Conservation (phyloP, 202 grass and related monocot genomes). For the Setaria viridis region DNA sequence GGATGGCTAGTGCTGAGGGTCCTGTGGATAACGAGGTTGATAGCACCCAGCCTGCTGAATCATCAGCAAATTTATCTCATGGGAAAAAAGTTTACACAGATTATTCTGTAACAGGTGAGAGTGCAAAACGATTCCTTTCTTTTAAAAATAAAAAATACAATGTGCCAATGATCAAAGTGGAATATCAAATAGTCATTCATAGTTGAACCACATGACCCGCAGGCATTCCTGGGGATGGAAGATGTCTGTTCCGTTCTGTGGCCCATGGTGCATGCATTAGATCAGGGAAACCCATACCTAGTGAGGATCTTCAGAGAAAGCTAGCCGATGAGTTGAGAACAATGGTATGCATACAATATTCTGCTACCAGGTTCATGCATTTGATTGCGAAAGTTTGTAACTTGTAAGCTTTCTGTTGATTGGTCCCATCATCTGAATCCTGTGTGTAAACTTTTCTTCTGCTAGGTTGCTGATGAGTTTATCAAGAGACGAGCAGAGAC, state of each 20-base stretch:
- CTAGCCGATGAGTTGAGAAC: conserved; percentile 89
- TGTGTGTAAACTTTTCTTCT: conserved; percentile 16
- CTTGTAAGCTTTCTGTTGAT: conserved; percentile 12
- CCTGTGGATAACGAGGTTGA: conserved; percentile 45
- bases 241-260: conserved; percentile 86
- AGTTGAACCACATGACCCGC: not conserved
- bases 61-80: conserved; percentile 50
- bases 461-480: conserved; percentile 87
- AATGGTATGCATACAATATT: conserved; percentile 48
- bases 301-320: conserved; percentile 73
- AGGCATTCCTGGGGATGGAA: conserved; percentile 93
- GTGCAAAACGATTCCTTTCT: not conserved
- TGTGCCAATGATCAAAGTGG: not conserved
- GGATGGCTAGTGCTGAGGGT: conserved; percentile 54
- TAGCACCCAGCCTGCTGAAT: conserved; percentile 30
- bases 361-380: not conserved
- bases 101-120: conserved; percentile 78
- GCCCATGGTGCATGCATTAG: conserved; percentile 74
- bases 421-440: conserved; percentile 23
- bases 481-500: conserved; percentile 73
- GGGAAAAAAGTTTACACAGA: conserved; percentile 79
- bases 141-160: not conserved
- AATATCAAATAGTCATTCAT: conserved; percentile 4
- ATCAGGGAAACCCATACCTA: conserved; percentile 58
- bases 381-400: not conserved